phyloP scores from a whole-genome alignment of 2,329 filamentous ascomycete genomes.

The Epichloe glyceriae region DNA sequence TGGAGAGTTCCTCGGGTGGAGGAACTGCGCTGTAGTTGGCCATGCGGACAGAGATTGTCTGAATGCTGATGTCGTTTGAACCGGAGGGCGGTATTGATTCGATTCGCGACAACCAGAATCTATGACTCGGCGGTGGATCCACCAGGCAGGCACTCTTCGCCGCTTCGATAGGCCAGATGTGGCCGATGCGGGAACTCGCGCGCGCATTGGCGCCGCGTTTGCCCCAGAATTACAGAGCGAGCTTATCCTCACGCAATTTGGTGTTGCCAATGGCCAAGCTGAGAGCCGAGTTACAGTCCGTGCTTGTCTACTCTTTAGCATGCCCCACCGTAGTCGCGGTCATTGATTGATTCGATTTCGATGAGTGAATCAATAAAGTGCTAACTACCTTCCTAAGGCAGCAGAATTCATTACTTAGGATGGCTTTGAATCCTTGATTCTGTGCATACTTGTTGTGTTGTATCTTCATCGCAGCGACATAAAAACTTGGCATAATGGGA shows the following conservation, averaged over 20 bases:
- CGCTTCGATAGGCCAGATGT: background rate
- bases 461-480: no score
- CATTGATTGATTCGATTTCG: background rate
- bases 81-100: no score
- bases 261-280: no score
- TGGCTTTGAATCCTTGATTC: no score
- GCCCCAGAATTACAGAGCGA: background rate
- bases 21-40: conserved; percentile 41
- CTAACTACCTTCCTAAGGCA: background rate
- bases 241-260: no score
- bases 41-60: conserved; percentile 20
- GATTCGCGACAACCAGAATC: background rate
- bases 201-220: background rate
- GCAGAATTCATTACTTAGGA: background rate
- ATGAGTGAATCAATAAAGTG: background rate
- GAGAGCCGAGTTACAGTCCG: no score
- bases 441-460: no score
- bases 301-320: background rate
- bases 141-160: background rate
- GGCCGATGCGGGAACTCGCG: background rate
- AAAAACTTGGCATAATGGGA: no score
- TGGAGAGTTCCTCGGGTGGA: conserved; percentile 25
- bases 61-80: no score
- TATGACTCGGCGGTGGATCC: background rate
- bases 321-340: background rate